These are phyloP conservation scores for Clausena lansium DNA, from an alignment of 345 rosid species.

Conservation along the genomic window DNA sequence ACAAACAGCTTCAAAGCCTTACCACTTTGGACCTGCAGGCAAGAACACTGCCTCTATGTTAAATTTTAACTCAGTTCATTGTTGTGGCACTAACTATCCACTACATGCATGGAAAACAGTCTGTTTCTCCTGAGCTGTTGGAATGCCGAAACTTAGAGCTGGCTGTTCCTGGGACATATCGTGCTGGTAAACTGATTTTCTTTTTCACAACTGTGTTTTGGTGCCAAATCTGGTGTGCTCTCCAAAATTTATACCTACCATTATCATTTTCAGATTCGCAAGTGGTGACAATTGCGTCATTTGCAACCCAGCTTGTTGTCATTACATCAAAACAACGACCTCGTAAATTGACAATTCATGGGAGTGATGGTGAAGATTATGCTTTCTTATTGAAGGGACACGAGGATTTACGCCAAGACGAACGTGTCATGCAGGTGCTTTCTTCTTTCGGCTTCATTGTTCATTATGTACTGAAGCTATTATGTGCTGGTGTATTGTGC, in stretches of 20 bases:
- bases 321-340: slow-evolving; percentile 96
- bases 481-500: slow-evolving; percentile 4
- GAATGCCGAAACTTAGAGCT: slow-evolving; percentile 88
- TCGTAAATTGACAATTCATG: slow-evolving; percentile 91
- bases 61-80: slow-evolving; percentile 4
- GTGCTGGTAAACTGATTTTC: slow-evolving; percentile 55
- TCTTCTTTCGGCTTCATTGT: slow-evolving; percentile 11
- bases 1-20: slow-evolving; percentile 89
- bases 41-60: slow-evolving; percentile 28
- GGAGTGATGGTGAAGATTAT: slow-evolving; percentile 89
- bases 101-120: slow-evolving; percentile 38
- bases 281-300: slow-evolving; percentile 88
- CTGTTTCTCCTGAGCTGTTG: slow-evolving; percentile 94
- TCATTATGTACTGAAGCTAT: slow-evolving; percentile 9
- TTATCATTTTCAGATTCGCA: slow-evolving; percentile 54
- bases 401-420: slow-evolving; percentile 98
- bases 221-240: slow-evolving; percentile 1
- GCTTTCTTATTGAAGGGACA: slow-evolving; percentile 96
- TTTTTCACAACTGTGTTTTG: slow-evolving; percentile 5
- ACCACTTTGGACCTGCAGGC: slow-evolving; percentile 92
- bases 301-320: slow-evolving; percentile 87
- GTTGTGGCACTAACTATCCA: slow-evolving; percentile 15
- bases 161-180: slow-evolving; percentile 97
- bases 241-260: neutral
- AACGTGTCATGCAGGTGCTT: slow-evolving; percentile 98